Conservation (phyloP, 176 grass and related monocot genomes). For the Musa itinerans region DNA sequence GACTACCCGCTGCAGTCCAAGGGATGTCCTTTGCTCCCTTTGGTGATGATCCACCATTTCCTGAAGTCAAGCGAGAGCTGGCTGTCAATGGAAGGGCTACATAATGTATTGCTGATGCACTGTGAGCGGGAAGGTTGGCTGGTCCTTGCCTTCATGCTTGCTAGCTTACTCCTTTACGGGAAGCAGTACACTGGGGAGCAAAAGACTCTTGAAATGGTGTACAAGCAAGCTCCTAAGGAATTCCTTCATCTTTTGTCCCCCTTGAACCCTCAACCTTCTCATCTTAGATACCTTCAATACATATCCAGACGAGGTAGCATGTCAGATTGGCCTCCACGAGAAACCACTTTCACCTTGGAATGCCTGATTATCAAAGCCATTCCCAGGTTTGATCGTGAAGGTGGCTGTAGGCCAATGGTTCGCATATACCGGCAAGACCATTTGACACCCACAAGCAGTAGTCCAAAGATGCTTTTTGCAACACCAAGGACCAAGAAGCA, state of each 20-base stretch:
- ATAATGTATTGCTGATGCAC: slow-evolving; percentile 46
- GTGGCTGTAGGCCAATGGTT: slow-evolving; percentile 37
- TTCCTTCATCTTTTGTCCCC: slow-evolving; percentile 15
- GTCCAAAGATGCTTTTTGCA: slow-evolving; percentile 15
- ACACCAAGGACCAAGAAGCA: slow-evolving; percentile 34
- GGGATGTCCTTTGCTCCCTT: slow-evolving; percentile 29
- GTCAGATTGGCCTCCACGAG: slow-evolving; percentile 13
- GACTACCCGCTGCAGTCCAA: slow-evolving; percentile 33
- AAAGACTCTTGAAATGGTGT: slow-evolving; percentile 32
- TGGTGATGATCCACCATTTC: slow-evolving; percentile 24
- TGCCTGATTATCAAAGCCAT: slow-evolving; percentile 45
- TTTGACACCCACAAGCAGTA: neutral
- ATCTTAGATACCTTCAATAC: slow-evolving; percentile 53
- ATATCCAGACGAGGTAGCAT: slow-evolving; percentile 20
- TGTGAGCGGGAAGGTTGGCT: slow-evolving; percentile 32
- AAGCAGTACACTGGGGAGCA: slow-evolving; percentile 25
- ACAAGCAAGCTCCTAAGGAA: slow-evolving; percentile 28
- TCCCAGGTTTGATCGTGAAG: slow-evolving; percentile 39
- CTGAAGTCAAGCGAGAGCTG: slow-evolving; percentile 34
- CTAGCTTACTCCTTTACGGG: slow-evolving; percentile 33
- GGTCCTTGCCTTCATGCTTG: slow-evolving; percentile 39
- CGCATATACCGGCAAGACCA: slow-evolving; percentile 30
- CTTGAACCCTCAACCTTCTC: slow-evolving; percentile 37
- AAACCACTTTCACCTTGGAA: slow-evolving; percentile 28
- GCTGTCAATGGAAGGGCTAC: slow-evolving; percentile 27